A percentile compares a stretch with the other conserved stretches of the same genome.
phyloP scores from a whole-genome alignment of 2,329 filamentous ascomycete species.

The Diaporthe sp. region DNA sequence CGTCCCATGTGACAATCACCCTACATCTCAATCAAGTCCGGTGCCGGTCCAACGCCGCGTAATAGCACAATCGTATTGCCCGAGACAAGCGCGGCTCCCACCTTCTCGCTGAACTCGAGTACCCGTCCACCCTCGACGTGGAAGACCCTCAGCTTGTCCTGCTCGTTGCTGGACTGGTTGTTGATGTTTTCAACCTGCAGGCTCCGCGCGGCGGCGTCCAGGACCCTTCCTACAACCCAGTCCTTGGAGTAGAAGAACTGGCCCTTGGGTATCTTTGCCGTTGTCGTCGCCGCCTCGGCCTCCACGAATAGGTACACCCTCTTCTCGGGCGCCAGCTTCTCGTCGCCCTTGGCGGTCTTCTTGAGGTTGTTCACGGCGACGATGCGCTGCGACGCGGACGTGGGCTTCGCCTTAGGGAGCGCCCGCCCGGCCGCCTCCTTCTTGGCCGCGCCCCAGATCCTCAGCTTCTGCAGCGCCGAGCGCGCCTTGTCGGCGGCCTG shows the following conservation, averaged over 20 bases:
- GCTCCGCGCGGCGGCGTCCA: conserved; percentile 82
- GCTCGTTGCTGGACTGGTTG: conserved; percentile 80
- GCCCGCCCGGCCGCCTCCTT: conserved; percentile 70
- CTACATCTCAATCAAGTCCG: conserved; percentile 75
- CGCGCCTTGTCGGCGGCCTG: conserved; percentile 74
- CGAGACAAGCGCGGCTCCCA: conserved; percentile 78
- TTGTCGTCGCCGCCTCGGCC: conserved; percentile 87
- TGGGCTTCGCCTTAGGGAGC: conserved; percentile 73
- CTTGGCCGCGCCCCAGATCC: conserved; percentile 84
- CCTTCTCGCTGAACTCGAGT: conserved; percentile 88
- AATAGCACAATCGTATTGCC: conserved; percentile 93
- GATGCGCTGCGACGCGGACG: conserved; percentile 72
- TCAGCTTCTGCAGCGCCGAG: conserved; percentile 81
- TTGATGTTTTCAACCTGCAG: conserved; percentile 88
- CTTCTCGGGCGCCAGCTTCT: conserved; percentile 83
- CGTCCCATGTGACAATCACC: not conserved
- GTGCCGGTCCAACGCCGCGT: conserved; percentile 84
- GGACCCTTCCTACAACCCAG: conserved; percentile 88
- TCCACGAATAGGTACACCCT: conserved; percentile 93
- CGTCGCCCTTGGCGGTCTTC: conserved; percentile 89
- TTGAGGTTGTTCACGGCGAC: conserved; percentile 84
- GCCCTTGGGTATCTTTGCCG: conserved; percentile 84
- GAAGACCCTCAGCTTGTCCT: conserved; percentile 86
- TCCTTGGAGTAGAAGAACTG: conserved; percentile 85
- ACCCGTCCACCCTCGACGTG: conserved; percentile 92